Conservation (phyloP, 2,329 filamentous ascomycete species). For the Thermomyces lanuginosus region DNA sequence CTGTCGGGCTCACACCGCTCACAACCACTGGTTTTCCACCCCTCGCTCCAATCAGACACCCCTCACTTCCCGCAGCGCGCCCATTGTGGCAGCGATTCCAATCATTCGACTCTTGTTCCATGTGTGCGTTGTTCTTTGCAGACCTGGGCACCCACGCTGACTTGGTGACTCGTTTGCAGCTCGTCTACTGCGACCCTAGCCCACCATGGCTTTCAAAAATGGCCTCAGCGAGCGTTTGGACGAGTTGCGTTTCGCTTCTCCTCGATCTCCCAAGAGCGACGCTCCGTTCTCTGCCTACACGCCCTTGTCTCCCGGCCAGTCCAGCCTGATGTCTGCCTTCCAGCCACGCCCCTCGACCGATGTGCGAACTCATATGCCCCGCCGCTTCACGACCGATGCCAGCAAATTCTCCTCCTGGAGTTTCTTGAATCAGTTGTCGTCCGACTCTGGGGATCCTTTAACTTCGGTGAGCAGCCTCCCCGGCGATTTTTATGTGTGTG, state of each 20-base stretch:
- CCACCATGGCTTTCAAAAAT: constrained; percentile 48
- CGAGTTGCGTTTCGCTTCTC: constrained; percentile 60
- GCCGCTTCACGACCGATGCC: constrained; percentile 87
- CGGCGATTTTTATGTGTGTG: neutral
- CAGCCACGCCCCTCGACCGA: constrained; percentile 45
- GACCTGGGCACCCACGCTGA: too few species aligned
- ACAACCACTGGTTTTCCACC: too few species aligned
- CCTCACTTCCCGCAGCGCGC: too few species aligned
- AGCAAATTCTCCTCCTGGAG: constrained; percentile 62
- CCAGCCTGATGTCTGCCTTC: constrained; percentile 44
- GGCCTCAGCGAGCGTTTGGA: constrained; percentile 53
- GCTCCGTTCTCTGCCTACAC: constrained; percentile 56
- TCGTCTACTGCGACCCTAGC: constrained; percentile 9
- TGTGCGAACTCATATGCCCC: constrained; percentile 60
- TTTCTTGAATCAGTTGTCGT: constrained; percentile 43
- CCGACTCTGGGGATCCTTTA: constrained; percentile 38
- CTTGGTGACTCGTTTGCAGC: constrained; percentile 1
- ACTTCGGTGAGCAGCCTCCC: constrained; percentile 32
- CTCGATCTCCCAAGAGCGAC: constrained; percentile 65
- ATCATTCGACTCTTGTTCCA: too few species aligned
- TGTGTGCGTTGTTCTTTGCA: too few species aligned
- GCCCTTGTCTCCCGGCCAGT: constrained; percentile 53
- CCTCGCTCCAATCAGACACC: too few species aligned
- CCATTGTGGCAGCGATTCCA: too few species aligned
- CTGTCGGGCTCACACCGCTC: too few species aligned